Evolutionary conservation across 169 alveolate genomes (phyloP), one percentile per base, ranked within the genome.

Genomic region (Plasmodium reichenowi): DNA sequence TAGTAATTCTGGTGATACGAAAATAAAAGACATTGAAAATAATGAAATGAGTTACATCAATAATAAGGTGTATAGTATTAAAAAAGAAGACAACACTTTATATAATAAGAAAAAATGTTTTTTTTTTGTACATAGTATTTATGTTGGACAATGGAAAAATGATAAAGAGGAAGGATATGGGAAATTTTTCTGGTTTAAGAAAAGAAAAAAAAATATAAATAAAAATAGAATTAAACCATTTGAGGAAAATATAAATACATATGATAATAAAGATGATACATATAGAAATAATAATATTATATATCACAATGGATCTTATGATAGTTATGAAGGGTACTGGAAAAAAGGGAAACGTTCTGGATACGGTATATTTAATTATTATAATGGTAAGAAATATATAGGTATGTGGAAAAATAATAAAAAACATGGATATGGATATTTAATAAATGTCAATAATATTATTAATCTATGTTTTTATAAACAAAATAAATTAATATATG

Each of bases 341-440:
- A 48, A 15, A 67, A 67, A 60, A 52, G 90, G 90, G 8, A 60
- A 80, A 20, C 67, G 29, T 54, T 24, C 54, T n/a, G 90, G 90
- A 20, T 80, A 66, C 26, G 90, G 90, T 0, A 20, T 80, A 26
- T 80, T 80, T 48, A 59, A 80, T 38, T 71, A 60, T 60, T 54
- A 59, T 54, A 20, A 66, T 67, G 90, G 90, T 15, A 64, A 80
- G 22, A 80, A 68, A 10, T 80, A 80, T 68, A 54, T 54, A 72
- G 90, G 90, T 13, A 67, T 24, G 17, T 80, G 90, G 90, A 67
- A 68, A 67, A 38, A 80, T 24, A 47, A 80, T 59, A 80, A 67
- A 38, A 80, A 80, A 26, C 54, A 67, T 54, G 90, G 90, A 22
- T n/a, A 13, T 17, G 76, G 74, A 20, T 67, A 80, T 17, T 22